Evolutionary conservation across 306 rosid genomes (phyloP).

Genomic region (Prunus persica): Prunus_persica_NCBIv2 NC_034011.1:2198001-2198500

Average conservation of each 20-base stretch:
- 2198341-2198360: neutral
- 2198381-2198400: neutral
- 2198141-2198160: neutral
- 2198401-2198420: neutral
- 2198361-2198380: neutral
- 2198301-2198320: constrained; percentile 26
- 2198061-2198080: neutral
- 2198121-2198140: constrained; percentile 23
- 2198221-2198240: no score
- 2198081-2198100: no score
- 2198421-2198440: neutral
- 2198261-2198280: no score
- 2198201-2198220: no score
- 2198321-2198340: neutral
- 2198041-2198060: neutral
- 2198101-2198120: no score
- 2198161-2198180: no score
- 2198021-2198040: neutral
- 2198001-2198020: neutral
- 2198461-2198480: neutral
- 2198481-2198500: constrained; percentile 55
- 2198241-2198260: no score
- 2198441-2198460: neutral
- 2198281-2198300: constrained; percentile 9
- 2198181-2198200: no score